A percentile compares a stretch with the other conserved stretches of the same genome.
These are phyloP conservation scores for Juncus inflexus DNA, from an alignment of 176 grass and related monocot genomes.

Conservation along the genomic window DNA sequence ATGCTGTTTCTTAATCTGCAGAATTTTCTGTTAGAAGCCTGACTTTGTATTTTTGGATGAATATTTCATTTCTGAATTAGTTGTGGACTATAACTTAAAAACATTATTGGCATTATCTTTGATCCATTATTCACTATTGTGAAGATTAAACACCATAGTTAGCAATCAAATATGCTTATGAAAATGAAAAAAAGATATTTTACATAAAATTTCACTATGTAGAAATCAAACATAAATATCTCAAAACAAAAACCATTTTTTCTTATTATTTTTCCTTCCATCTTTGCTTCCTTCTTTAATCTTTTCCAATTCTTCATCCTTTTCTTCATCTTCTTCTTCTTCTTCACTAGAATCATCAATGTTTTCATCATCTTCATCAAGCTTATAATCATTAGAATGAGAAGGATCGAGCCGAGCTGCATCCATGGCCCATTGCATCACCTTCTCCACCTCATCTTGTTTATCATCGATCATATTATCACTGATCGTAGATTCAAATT, in stretches of 20 bases:
- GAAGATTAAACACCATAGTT: too few relatives aligned
- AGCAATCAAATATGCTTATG: too few relatives aligned
- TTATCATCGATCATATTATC: conserved; percentile 18
- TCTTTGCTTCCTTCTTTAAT: conserved; percentile 30
- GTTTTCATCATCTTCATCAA: conserved; percentile 3
- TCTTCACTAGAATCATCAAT: conserved; percentile 16
- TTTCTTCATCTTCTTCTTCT: conserved; percentile 16
- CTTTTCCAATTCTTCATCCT: conserved; percentile 27
- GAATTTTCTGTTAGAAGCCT: too few relatives aligned
- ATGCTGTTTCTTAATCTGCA: too few relatives aligned
- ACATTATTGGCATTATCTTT: too few relatives aligned
- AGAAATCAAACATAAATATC: too few relatives aligned
- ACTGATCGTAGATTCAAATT: conserved; percentile 21
- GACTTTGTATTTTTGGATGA: too few relatives aligned
- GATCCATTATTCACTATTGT: too few relatives aligned
- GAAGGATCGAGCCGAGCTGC: conserved; percentile 43
- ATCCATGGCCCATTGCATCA: conserved; percentile 78
- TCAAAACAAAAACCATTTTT: conserved; percentile 55
- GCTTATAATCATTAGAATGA: conserved; percentile 4
- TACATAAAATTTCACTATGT: too few relatives aligned
- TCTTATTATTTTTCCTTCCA: conserved; percentile 43
- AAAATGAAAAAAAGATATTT: too few relatives aligned
- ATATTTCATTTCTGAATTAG: too few relatives aligned
- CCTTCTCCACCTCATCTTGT: conserved; percentile 67
- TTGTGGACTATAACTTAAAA: too few relatives aligned